Conservation (phyloP, 768 basidiomycete genomes). For the Leccinum barrowsii region DNA sequence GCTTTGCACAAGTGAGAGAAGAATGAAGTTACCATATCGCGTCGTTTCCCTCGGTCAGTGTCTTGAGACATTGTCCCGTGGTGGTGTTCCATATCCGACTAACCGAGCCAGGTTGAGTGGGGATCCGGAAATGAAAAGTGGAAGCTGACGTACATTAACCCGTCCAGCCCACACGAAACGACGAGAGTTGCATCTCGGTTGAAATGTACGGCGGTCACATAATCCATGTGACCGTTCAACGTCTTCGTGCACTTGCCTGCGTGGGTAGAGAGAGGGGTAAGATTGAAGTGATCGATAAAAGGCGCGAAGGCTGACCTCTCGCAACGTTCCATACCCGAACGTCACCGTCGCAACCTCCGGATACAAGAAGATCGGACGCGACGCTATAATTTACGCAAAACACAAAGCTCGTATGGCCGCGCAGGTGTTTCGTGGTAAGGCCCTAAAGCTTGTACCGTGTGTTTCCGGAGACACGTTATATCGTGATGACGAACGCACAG, state of each 20-base stretch:
- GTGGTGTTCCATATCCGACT: constrained; percentile 96
- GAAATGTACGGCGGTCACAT: constrained; percentile 92
- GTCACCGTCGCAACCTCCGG: constrained; percentile 90
- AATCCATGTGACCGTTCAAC: constrained; percentile 90
- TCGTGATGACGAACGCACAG: constrained; percentile 43
- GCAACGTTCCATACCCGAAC: constrained; percentile 90
- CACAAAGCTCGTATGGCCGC: constrained; percentile 83
- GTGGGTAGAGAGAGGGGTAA: not conserved
- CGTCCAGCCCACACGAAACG: constrained; percentile 89
- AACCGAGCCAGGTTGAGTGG: not conserved
- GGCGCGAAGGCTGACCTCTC: constrained; percentile 46
- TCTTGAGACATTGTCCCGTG: constrained; percentile 94
- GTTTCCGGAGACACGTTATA: not conserved
- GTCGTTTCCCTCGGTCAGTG: constrained; percentile 85
- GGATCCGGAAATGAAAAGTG: not conserved
- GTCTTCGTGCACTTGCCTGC: constrained; percentile 82
- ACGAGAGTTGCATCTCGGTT: constrained; percentile 89
- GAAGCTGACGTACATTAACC: constrained; percentile 71
- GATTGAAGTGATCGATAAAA: not conserved
- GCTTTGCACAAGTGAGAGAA: no score
- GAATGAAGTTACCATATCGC: constrained; percentile 61
- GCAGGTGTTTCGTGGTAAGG: constrained; percentile 63
- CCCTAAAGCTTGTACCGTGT: constrained; percentile 43
- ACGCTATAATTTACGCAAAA: constrained; percentile 93
- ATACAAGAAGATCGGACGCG: constrained; percentile 83